Evolutionary conservation across 164 flowering plant species (phyloP), one percentile per base, ranked within the genome.

Genomic region (Aristolochia californica): DNA sequence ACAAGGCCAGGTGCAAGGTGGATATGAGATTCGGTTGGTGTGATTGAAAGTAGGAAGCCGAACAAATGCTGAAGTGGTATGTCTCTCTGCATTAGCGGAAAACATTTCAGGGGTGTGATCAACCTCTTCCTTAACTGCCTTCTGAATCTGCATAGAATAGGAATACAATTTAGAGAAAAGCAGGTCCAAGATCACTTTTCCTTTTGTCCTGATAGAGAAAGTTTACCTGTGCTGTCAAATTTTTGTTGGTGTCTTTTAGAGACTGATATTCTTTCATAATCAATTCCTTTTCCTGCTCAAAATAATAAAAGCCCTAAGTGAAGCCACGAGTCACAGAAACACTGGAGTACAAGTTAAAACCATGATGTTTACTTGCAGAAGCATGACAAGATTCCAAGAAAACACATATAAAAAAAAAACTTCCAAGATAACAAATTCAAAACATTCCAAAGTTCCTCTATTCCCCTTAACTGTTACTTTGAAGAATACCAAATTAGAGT

Each of bases 261-360:
- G 75, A 76, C 60, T 72, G 67, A 56, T 64, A 87, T 73, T 82
- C 79, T 62, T 74, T 76, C 69, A 80, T 50, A 9, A 77, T 83
- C 73, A 71, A 59, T 65, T 87, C 93, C 78, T 78, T 88, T 65
- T 80, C 78, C 96, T 91, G 55, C 62, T 65, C 60, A 24, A 38
- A 45, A 45, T 43, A 25, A 23, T 48, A 45, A 26, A 17, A 47
- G 15, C 26, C 28, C 24, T n/a, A 43, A 30, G 44, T 49, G 23
- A 60, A 48, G 11, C 22, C 24, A 18, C n/a, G 26, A 38, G 20
- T 2, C 25, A 56, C 9, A 40, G 16, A 15, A 30, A 11, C 5
- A n/a, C 13, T 14, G 20, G 10, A 54, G 34, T 25, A 14, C 57
- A 22, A 25, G 9, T 54, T n/a, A n/a, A 30, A 34, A 7, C 28